Percentiles rank a stretch among this genome's conserved stretches.
phyloP scores from a whole-genome alignment of 306 rosid genomes.

The Dryas alaskensis region DNA sequence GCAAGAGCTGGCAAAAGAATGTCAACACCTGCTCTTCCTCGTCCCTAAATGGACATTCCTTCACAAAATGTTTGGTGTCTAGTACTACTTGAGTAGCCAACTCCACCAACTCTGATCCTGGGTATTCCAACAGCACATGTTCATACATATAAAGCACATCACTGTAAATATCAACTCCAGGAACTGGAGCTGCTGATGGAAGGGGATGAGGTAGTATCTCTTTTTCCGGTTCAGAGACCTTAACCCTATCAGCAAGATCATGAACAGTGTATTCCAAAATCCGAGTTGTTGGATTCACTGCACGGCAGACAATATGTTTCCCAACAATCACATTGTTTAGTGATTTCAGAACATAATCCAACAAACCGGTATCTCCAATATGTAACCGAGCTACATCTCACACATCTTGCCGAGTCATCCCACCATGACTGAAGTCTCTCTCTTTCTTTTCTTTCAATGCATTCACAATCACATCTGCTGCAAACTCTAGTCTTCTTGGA shows the following conservation, averaged over 20 bases:
- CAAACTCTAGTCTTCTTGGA: conserved; percentile 63
- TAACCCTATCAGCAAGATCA: conserved; percentile 41
- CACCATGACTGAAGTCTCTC: conserved; percentile 39
- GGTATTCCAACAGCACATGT: conserved; percentile 59
- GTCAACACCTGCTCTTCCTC: conserved; percentile 59
- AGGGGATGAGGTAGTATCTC: conserved; percentile 13
- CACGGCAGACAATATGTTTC: conserved; percentile 60
- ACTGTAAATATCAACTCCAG: conserved; percentile 62
- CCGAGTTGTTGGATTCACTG: conserved; percentile 63
- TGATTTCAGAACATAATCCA: conserved; percentile 84
- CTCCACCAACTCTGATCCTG: conserved; percentile 52
- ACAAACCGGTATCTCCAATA: conserved; percentile 88
- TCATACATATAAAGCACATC: conserved; percentile 66
- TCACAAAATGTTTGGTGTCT: conserved; percentile 71
- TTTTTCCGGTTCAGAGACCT: conserved; percentile 37
- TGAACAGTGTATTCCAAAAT: conserved; percentile 74
- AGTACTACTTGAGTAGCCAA: conserved; percentile 58
- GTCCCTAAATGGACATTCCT: conserved; percentile 59
- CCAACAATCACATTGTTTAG: conserved; percentile 73
- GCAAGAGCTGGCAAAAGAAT: conserved; percentile 49
- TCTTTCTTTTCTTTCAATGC: conserved; percentile 72
- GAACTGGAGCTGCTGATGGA: conserved; percentile 32
- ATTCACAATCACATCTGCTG: conserved; percentile 79
- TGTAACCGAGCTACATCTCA: conserved; percentile 83
- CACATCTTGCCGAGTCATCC: conserved; percentile 87